Evolutionary conservation across 306 rosid genomes (phyloP).

Genomic region (Hylodesmum podocarpum): DNA sequence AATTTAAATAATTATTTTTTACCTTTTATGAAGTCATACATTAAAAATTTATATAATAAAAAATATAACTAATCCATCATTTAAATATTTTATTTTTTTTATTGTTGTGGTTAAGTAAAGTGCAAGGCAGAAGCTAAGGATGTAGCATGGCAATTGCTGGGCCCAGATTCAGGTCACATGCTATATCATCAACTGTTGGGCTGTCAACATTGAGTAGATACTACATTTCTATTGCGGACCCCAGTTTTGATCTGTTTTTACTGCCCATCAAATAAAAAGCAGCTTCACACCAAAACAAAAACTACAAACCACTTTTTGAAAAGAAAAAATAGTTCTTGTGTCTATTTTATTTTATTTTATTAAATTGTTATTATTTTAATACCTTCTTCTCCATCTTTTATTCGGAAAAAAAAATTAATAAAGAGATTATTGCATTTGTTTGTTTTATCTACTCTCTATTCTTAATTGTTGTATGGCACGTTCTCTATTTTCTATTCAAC

Average conservation of each 20-base stretch:
- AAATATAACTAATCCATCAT: too few species aligned
- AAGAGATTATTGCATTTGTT: too few species aligned
- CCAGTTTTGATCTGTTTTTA: not conserved
- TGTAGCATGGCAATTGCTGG: not conserved
- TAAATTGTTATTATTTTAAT: not conserved
- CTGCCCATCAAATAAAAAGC: not conserved
- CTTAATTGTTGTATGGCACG: too few species aligned
- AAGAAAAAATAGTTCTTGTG: not conserved
- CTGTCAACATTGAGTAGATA: slow-evolving; percentile 13
- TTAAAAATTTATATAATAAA: too few species aligned
- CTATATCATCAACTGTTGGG: slow-evolving; percentile 1
- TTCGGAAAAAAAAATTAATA: not conserved
- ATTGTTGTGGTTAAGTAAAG: not conserved
- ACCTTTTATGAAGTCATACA: too few species aligned
- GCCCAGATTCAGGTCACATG: slow-evolving; percentile 15
- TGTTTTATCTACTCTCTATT: too few species aligned
- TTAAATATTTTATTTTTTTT: not conserved
- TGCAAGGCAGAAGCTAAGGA: not conserved
- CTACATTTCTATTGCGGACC: slow-evolving; percentile 1
- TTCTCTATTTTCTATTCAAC: too few species aligned
- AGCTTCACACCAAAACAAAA: not conserved
- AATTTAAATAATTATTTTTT: too few species aligned
- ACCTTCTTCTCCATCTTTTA: not conserved
- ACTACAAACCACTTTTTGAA: not conserved
- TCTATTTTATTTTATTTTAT: not conserved